These are phyloP conservation scores for Symbiodinium pilosum DNA, from an alignment of 73 alveolate species.

Conservation along the genomic window DNA sequence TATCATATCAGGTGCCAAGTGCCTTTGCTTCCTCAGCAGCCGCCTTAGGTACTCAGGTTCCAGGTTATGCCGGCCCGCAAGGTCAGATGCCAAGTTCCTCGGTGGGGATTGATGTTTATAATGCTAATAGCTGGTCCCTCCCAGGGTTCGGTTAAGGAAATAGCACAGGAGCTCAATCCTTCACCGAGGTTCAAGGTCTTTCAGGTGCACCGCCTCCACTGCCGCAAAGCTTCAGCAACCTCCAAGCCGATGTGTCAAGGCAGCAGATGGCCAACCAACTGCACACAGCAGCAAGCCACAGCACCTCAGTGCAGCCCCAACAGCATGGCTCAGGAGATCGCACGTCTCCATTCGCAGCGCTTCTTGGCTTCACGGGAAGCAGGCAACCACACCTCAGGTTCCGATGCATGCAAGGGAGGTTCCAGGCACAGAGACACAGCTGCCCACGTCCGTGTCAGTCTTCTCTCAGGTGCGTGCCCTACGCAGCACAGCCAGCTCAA, in stretches of 20 bases:
- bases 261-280: no score
- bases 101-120: background rate
- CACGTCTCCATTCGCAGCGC: background rate
- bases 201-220: background rate
- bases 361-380: no score
- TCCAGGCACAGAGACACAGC: no score
- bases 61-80: no score
- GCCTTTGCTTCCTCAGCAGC: no score
- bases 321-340: no score
- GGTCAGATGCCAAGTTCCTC: background rate
- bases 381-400: no score
- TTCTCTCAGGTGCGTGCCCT: background rate
- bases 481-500: background rate
- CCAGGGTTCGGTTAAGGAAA: background rate
- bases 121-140: background rate
- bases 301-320: no score
- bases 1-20: no score
- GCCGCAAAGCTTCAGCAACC: background rate
- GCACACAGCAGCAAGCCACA: no score
- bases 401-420: no score
- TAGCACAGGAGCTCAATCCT: background rate
- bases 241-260: no score
- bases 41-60: background rate
- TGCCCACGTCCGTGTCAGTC: background rate
- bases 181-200: background rate